phyloP scores from a whole-genome alignment of 805 yeast species.

The Tetrapisispora nanseiensis region DNA sequence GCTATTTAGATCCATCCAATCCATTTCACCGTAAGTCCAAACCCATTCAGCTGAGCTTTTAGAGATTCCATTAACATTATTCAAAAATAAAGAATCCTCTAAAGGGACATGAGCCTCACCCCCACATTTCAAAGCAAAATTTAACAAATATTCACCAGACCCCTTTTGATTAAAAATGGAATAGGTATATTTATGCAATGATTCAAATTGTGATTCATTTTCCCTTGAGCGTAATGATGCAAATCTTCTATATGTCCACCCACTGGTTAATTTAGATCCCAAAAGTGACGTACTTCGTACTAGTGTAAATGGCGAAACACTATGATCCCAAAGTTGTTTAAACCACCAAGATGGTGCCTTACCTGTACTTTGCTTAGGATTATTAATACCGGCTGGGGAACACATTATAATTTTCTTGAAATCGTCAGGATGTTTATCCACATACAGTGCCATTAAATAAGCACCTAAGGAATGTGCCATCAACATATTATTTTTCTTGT shows the following conservation, averaged over 20 bases:
- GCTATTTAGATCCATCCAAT: constrained; percentile 53
- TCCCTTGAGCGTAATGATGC: constrained; percentile 39
- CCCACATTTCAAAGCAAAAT: constrained; percentile 79
- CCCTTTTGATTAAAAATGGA: constrained; percentile 79
- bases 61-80: constrained; percentile 14
- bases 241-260: constrained; percentile 82
- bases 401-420: constrained; percentile 65
- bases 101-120: constrained; percentile 80
- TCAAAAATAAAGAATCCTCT: constrained; percentile 22
- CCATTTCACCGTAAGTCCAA: constrained; percentile 81
- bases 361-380: constrained; percentile 31
- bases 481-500: constrained; percentile 39
- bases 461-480: constrained; percentile 94
- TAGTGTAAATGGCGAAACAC: constrained; percentile 74
- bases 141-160: constrained; percentile 86
- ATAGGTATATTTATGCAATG: constrained; percentile 72
- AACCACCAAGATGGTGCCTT: constrained; percentile 64
- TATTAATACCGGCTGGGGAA: constrained; percentile 76
- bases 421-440: constrained; percentile 47
- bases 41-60: constrained; percentile 50
- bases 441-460: constrained; percentile 61
- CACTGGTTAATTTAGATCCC: constrained; percentile 79
- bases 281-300: constrained; percentile 71
- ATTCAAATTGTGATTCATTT: constrained; percentile 20
- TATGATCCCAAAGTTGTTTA: constrained; percentile 70